Percentiles rank a stretch among this genome's conserved stretches.
Evolutionary conservation across 345 rosid genomes (phyloP).

Genomic region (Citrus australasica): DNA sequence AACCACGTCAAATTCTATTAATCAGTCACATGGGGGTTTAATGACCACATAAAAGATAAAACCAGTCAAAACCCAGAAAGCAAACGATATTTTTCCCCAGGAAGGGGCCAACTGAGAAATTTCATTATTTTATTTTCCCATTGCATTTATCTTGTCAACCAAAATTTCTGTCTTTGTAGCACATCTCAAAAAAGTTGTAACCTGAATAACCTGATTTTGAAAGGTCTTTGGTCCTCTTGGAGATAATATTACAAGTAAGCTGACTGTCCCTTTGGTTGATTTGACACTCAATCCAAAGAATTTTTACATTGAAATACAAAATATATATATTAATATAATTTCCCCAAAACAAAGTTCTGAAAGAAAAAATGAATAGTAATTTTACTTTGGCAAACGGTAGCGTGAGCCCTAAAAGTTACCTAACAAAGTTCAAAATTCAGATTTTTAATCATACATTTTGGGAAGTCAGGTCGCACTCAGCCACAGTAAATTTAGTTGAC

Average conservation of each 20-base stretch:
- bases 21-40: no score
- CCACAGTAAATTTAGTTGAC: neutral
- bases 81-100: no score
- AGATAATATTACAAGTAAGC: neutral
- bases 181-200: no score
- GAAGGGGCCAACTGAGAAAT: no score
- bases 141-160: no score
- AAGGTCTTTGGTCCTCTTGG: neutral
- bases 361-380: neutral
- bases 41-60: no score
- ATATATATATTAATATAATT: no score
- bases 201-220: neutral
- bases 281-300: neutral
- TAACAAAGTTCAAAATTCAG: neutral
- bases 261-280: neutral
- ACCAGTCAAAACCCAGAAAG: no score
- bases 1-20: no score
- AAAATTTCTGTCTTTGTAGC: no score
- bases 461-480: neutral
- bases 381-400: neutral
- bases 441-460: neutral
- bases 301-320: neutral
- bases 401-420: slow-evolving; percentile 4
- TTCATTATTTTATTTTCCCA: no score
- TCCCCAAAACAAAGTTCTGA: no score